These are phyloP conservation scores for Trypanosoma boissoni DNA, from an alignment of 208 protist species.

Conservation along the genomic window DNA sequence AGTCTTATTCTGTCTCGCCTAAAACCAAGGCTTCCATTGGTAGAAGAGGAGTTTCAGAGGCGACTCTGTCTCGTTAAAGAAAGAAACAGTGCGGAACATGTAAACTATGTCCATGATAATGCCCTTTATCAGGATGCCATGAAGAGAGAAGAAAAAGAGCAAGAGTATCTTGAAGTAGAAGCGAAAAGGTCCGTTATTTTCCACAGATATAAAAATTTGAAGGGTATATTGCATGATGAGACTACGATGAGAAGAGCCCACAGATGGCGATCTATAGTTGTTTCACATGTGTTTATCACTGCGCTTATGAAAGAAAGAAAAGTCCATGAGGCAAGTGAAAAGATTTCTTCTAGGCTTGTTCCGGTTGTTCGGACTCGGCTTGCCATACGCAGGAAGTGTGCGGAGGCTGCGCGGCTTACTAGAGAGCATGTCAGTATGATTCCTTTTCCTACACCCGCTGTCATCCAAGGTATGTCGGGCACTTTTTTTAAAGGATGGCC, in stretches of 20 bases:
- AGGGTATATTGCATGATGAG: constrained; percentile 53
- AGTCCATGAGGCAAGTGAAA: constrained; percentile 67
- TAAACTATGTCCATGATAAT: constrained; percentile 31
- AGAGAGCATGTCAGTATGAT: constrained; percentile 57
- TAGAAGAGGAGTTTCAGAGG: constrained; percentile 52
- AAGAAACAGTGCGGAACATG: constrained; percentile 46
- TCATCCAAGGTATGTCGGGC: constrained; percentile 83
- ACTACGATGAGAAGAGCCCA: constrained; percentile 42
- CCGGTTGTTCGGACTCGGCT: constrained; percentile 66
- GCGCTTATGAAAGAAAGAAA: constrained; percentile 74
- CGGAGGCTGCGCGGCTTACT: constrained; percentile 40
- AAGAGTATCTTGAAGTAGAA: constrained; percentile 35
- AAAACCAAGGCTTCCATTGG: constrained; percentile 27
- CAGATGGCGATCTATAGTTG: constrained; percentile 71
- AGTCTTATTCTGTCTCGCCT: constrained; percentile 52
- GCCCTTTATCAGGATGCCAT: constrained; percentile 23
- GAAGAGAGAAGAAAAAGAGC: constrained; percentile 4
- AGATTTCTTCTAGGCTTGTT: constrained; percentile 57
- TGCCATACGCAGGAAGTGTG: constrained; percentile 31
- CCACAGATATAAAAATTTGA: constrained; percentile 57
- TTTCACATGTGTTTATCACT: constrained; percentile 83
- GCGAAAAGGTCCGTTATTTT: constrained; percentile 47
- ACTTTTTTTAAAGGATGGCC: constrained; percentile 87
- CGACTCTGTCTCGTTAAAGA: constrained; percentile 32
- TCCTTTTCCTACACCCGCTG: constrained; percentile 64